Conservation (phyloP, 2,329 filamentous ascomycete genomes). For the Xylaria polymorpha region DNA sequence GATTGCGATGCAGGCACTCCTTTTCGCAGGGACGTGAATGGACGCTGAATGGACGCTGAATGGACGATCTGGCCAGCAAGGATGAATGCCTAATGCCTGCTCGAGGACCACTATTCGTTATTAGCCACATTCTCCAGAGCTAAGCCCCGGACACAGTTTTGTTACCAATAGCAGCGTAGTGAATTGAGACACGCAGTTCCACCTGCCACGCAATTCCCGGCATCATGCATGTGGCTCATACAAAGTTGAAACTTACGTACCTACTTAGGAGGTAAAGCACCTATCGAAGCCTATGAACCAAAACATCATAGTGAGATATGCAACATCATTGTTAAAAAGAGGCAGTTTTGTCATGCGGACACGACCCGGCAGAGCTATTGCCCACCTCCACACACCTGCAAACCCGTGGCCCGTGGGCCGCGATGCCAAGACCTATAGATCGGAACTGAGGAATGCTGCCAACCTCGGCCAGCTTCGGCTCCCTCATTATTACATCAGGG, state of each 20-base stretch:
- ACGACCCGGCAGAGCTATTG: not conserved
- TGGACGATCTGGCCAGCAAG: conserved; percentile 36
- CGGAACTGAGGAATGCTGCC: conserved; percentile 16
- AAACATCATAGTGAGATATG: not conserved
- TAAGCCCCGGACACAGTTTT: not conserved
- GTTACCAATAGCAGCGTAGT: not conserved
- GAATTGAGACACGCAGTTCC: conserved; percentile 1
- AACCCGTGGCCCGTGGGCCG: not conserved
- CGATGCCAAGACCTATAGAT: not conserved
- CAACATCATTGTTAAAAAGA: not conserved
- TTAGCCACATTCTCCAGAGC: conserved; percentile 7
- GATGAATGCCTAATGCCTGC: conserved; percentile 13
- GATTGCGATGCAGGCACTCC: conserved; percentile 36
- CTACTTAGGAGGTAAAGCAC: too few relatives aligned
- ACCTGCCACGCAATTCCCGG: conserved; percentile 12
- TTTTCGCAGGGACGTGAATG: conserved; percentile 24
- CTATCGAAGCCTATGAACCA: not conserved
- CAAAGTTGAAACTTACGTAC: conserved; percentile 4
- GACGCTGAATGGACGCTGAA: conserved; percentile 5
- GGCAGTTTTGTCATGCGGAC: not conserved
- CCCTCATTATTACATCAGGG: conserved; percentile 19
- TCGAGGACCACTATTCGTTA: not conserved
- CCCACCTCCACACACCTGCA: too few relatives aligned
- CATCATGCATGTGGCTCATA: conserved; percentile 5
- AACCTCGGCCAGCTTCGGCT: conserved; percentile 44